Base-by-base conservation (phyloP, 2,329 filamentous ascomycete species). In the Monilinia fructigena region DNA sequence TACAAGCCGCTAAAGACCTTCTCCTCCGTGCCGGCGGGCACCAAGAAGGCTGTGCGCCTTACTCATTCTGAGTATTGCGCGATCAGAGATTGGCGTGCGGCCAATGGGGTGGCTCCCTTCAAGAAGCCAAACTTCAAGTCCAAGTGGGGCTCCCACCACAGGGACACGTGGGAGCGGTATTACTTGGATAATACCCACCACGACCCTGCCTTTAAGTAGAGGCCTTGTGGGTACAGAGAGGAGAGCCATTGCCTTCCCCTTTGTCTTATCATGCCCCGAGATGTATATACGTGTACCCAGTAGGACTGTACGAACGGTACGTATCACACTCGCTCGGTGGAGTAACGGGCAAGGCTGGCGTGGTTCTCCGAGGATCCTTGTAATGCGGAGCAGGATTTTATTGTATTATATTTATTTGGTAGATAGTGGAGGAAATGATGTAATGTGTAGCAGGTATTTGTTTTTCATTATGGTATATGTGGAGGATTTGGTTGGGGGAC, bases 251-350 rank as follows among this genome's bases (percentile, higher is more conserved):
- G 1, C 12, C n/a, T 23, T 18, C 45, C 40, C 40, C 40, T 45
- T 60, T 28, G 42, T 5, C 7, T 38, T 48, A 38, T n/a, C 48
- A 60, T 38, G 45, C 42, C 28, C 48, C 23, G 12, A 28, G 7
- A 45, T 35, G 48, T 45, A 48, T 11, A 38, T 35, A 48, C 42
- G 56, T 48, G 56, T 50, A 60, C 28, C n/a, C 50, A 60, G 8
- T 26, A 60, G 28, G 56, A 60, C 56, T 50, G 56, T 60, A 60
- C 28, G 45, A 50, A 50, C 45, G 56, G 45, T 50, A 50, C 45
- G 56, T 38, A 26, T 60, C 28, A 50, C 56, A n/a, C n/a, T 60
- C 56, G 14, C 28, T 60, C 28, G 28, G 48, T 48, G 48, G 47
- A 23, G n/a, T 12, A 23, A 50, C 47, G 8, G 20, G 47, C 47